Evolutionary conservation across 2,329 filamentous ascomycete species (phyloP), one percentile per base, ranked within the genome.

Genomic region (Fusarium haematococcum): DNA sequence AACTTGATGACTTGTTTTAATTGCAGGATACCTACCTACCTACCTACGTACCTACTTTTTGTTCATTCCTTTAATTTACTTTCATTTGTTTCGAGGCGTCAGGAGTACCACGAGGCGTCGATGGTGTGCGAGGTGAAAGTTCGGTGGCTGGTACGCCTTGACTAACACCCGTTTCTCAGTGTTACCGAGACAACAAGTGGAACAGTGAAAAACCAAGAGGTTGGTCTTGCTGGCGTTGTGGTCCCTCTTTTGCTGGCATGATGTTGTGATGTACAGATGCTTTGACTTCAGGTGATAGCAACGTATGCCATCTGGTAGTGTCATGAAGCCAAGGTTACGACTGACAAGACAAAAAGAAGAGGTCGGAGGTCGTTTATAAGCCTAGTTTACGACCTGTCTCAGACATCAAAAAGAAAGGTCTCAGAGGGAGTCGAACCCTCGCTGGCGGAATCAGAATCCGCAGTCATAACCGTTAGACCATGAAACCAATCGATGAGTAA

Each of bases 1-100:
- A 80, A 77, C 73, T 74, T 80, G 65, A 80, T 69, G 79, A 81
- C 69, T 61, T 73, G 65, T 57, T 67, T 65, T 30, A 71, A 68
- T 60, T 32, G 74, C 56, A 57, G 58, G 45, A 61, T 59, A 69
- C 39, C 43, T 50, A 69, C 39, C 43, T 50, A 45, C 41, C 41
- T 43, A 43, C n/a, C 20, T 45, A 48, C 43, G 23, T 48, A 48
- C 43, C 43, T 48, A 48, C 43, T 41, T 71, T 63, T 64, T 67
- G 43, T 65, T 58, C 27, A 61, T 67, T 62, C 43, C 39, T 48
- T 63, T 64, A 50, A 25, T 54, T 62, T 30, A 45, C 57, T 54
- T 65, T 70, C 48, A 52, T 52, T 68, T 68, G 45, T 72, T 43
- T 69, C 52, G 43, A 45, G 65, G 27, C 35, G 56, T 37, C 10